Conservation (phyloP, 2,329 filamentous ascomycete genomes). For the Clonostachys rhizophaga region DNA sequence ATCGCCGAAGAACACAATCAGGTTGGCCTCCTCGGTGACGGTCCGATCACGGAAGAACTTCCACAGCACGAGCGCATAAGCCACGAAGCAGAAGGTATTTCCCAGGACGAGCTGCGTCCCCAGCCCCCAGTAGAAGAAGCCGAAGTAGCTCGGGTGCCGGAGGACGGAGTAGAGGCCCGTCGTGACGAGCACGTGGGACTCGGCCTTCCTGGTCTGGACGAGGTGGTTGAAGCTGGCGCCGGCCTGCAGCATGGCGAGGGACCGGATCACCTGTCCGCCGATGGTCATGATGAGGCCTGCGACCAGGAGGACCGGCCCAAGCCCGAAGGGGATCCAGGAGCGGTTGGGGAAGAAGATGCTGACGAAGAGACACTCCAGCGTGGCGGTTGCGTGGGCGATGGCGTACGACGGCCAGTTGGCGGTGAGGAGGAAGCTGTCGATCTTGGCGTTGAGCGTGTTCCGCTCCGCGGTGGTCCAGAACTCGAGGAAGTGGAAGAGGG, state of each 20-base stretch:
- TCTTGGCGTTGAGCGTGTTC: conserved; percentile 69
- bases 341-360: conserved; percentile 47
- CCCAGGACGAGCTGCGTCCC: conserved; percentile 89
- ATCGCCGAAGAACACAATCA: conserved; percentile 78
- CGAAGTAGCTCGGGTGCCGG: conserved; percentile 91
- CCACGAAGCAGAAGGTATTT: conserved; percentile 73
- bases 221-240: conserved; percentile 90
- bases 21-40: conserved; percentile 68
- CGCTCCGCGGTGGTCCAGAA: conserved; percentile 85
- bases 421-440: conserved; percentile 77
- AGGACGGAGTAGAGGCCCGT: conserved; percentile 71
- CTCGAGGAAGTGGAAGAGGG: conserved; percentile 91
- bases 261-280: conserved; percentile 70
- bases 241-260: conserved; percentile 83
- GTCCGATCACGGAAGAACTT: conserved; percentile 77
- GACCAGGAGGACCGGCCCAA: conserved; percentile 28
- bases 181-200: conserved; percentile 76
- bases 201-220: conserved; percentile 66
- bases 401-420: conserved; percentile 83
- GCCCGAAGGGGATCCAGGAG: conserved; percentile 38
- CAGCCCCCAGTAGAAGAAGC: conserved; percentile 98
- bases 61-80: conserved; percentile 75
- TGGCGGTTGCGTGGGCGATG: conserved; percentile 72
- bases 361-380: conserved; percentile 66
- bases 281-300: conserved; percentile 61